A percentile compares a stretch with the other conserved stretches of the same genome.
Conservation (phyloP, 164 flowering plant genomes). For the Umbellularia californica region DNA sequence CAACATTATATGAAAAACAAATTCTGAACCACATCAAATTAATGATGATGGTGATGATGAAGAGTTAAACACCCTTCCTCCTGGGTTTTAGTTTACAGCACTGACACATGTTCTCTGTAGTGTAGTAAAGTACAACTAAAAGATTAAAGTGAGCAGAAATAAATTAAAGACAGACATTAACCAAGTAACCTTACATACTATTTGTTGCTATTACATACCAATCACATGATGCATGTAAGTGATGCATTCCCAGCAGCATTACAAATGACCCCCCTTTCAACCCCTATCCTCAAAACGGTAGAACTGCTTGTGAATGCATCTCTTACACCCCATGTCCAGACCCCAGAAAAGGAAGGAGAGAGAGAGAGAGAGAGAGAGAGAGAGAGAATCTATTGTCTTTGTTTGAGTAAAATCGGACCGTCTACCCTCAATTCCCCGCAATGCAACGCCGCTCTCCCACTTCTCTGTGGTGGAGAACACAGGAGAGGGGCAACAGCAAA, state of each 20-base stretch:
- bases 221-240: slow-evolving; percentile 54
- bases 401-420: slow-evolving; percentile 55
- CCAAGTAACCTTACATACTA: no score
- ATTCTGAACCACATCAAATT: no score
- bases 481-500: slow-evolving; percentile 64
- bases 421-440: slow-evolving; percentile 78
- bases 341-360: slow-evolving; percentile 6
- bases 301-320: slow-evolving; percentile 65
- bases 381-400: not conserved
- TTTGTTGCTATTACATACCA: not conserved
- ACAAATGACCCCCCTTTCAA: not conserved
- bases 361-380: not conserved
- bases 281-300: not conserved
- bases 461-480: slow-evolving; percentile 33
- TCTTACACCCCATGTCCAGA: slow-evolving; percentile 57
- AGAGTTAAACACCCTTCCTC: no score
- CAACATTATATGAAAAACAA: no score
- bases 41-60: no score
- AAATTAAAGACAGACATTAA: not conserved
- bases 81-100: no score
- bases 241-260: slow-evolving; percentile 64
- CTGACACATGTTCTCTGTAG: no score
- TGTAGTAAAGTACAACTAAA: no score
- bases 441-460: slow-evolving; percentile 63
- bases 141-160: no score